These are phyloP conservation scores for Lachnellula suecica DNA, from an alignment of 2,329 filamentous ascomycete genomes.

Conservation along the genomic window DNA sequence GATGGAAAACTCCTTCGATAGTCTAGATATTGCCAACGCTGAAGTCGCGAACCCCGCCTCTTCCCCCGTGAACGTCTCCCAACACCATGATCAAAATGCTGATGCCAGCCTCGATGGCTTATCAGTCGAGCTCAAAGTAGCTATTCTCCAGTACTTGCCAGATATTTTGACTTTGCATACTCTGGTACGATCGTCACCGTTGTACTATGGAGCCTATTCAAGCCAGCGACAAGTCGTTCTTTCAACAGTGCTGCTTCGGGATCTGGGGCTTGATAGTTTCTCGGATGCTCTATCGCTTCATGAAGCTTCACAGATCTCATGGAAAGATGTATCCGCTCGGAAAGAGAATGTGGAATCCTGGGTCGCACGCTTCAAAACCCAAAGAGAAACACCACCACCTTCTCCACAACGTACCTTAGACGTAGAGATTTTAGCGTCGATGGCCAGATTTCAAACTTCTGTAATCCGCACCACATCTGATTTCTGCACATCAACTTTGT, in stretches of 20 bases:
- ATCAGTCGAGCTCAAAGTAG: constrained; percentile 3
- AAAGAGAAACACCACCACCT: not conserved
- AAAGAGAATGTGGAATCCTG: constrained; percentile 3
- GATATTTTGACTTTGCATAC: constrained; percentile 2
- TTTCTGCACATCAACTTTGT: constrained; percentile 4
- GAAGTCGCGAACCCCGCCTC: too few relatives aligned
- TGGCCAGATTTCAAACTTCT: constrained; percentile 1
- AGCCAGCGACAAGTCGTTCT: constrained; percentile 1
- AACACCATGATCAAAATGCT: too few relatives aligned
- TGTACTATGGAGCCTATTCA: constrained; percentile 5
- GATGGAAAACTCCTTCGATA: too few relatives aligned
- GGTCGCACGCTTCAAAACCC: constrained; percentile 2
- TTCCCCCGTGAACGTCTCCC: too few relatives aligned
- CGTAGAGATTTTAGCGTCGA: constrained; percentile 5
- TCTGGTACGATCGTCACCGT: constrained; percentile 10
- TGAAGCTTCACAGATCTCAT: constrained; percentile 3
- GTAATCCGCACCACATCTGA: constrained; percentile 1
- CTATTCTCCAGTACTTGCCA: constrained; percentile 3
- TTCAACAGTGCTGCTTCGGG: constrained; percentile 1
- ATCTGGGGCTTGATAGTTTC: not conserved
- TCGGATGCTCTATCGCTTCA: not conserved
- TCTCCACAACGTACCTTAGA: not conserved
- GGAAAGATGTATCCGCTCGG: not conserved
- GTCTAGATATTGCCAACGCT: too few relatives aligned
- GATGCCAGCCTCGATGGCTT: constrained; percentile 8